Evolutionary conservation across 495 filamentous ascomycete species (phyloP), one percentile per base, ranked within the genome.

Genomic region (Saxophila tyrrhenica): DNA sequence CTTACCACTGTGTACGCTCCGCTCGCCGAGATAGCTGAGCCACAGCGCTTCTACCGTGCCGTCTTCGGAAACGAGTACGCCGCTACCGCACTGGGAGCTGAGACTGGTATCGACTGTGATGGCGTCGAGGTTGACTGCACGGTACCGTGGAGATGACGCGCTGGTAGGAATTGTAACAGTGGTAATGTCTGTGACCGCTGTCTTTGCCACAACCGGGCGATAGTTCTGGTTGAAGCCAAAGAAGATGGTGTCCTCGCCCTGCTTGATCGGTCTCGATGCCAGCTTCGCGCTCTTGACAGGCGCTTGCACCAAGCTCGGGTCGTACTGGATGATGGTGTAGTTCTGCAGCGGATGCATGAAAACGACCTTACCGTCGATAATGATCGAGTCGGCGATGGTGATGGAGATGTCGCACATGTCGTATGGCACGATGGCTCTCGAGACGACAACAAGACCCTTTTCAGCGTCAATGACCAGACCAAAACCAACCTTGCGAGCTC

Each of bases 261-360:
- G 94, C 48, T 89, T 91, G 65, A 97, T 89, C 56, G 77, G 78
- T 52, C 89, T 78, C 16, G 74, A 78, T 62, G 89, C 85, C 48
- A 99, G 79, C 63, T 77, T 85, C 21, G 92, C 91, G 60, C 84
- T 90, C 69, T 94, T 75, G 20, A 99, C 88, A 3, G 94, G 91
- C 7, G 94, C 92, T 60, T 94, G 79, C 43, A 97, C 94, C 1
- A 99, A 79, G 32, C 77, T 82, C 1, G 94, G 86, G 67, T 99
- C 92, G 65, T 97, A 99, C 69, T 94, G 85, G 52, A 99, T 78
- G 62, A 99, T 84, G 57, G 83, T 84, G 70, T 96, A 99, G 67
- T 99, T 99, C 65, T 96, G 94, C 25, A 97, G 73, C n/a, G 92
- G 92, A 68, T 99, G 92, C 72, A 99, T 76, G 74, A 99, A 99